Conservation (phyloP, 352 stramenopile species). For the Thalassiosira hispida region DNA sequence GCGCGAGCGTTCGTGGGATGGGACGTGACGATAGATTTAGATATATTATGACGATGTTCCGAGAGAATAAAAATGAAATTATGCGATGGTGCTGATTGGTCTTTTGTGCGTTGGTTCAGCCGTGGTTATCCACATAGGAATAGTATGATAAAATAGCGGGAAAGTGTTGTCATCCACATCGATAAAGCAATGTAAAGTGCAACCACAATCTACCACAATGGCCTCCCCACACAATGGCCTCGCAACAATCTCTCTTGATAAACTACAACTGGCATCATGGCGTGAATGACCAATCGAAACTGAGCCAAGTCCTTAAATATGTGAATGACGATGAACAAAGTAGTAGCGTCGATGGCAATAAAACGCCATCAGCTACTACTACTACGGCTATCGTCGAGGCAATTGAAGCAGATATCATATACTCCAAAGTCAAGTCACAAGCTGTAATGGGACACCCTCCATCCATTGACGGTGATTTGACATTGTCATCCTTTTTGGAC, state of each 20-base stretch:
- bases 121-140: too few species aligned
- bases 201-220: too few species aligned
- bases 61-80: too few species aligned
- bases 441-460: constrained; percentile 49
- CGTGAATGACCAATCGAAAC: constrained; percentile 27
- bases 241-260: constrained; percentile 15
- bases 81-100: too few species aligned
- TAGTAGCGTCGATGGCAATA: not conserved
- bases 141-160: too few species aligned
- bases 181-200: too few species aligned
- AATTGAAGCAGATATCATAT: constrained; percentile 51
- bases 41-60: too few species aligned
- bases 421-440: constrained; percentile 24
- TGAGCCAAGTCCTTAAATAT: not conserved
- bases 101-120: too few species aligned
- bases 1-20: too few species aligned
- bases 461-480: constrained; percentile 33
- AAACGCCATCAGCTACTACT: not conserved
- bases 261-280: constrained; percentile 36
- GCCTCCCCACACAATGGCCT: too few species aligned
- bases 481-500: constrained; percentile 31
- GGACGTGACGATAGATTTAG: too few species aligned
- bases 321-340: not conserved
- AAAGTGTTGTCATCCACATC: too few species aligned
- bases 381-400: constrained; percentile 10